Evolutionary conservation across 371 early-diverging fungal genomes (phyloP).

Genomic region (Mortierella sp.): DNA sequence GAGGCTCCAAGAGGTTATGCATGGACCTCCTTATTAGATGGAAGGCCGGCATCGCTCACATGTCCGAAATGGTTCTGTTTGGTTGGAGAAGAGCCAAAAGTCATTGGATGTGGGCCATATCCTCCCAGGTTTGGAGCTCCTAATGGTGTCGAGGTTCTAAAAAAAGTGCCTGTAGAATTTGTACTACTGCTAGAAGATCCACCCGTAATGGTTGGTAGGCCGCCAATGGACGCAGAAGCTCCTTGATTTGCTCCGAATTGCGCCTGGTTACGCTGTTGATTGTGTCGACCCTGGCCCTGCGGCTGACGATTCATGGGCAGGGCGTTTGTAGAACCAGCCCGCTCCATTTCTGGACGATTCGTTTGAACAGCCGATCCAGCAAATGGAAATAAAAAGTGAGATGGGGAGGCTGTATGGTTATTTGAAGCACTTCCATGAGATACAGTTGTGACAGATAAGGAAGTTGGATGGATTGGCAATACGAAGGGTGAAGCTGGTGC

Average conservation of each 20-base stretch:
- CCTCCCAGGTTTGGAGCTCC: slow-evolving; percentile 8
- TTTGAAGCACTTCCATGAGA: not conserved
- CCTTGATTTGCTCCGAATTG: slow-evolving; percentile 5
- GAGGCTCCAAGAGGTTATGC: slow-evolving; percentile 9
- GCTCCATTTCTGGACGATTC: slow-evolving; percentile 29
- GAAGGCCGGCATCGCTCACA: slow-evolving; percentile 9
- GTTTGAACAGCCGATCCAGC: slow-evolving; percentile 4
- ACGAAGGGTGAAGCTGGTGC: slow-evolving; percentile 36
- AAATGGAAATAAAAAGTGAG: slow-evolving; percentile 34
- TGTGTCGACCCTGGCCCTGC: not conserved
- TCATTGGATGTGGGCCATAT: not conserved
- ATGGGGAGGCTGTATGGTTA: slow-evolving; percentile 21
- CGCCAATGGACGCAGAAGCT: not conserved
- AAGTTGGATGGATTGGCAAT: slow-evolving; percentile 16
- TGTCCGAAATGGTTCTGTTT: slow-evolving; percentile 9
- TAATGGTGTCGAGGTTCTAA: slow-evolving; percentile 15
- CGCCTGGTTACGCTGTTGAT: slow-evolving; percentile 2
- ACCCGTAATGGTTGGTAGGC: not conserved
- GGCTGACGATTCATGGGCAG: slow-evolving; percentile 19
- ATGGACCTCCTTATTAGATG: slow-evolving; percentile 33
- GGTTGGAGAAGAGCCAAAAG: slow-evolving; percentile 3
- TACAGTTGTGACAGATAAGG: not conserved
- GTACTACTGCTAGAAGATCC: not conserved
- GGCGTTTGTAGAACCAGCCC: slow-evolving; percentile 22
- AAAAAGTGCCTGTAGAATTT: slow-evolving; percentile 12